Base-by-base conservation (phyloP, 257 asterid genomes). In the Perilla frutescens region DNA sequence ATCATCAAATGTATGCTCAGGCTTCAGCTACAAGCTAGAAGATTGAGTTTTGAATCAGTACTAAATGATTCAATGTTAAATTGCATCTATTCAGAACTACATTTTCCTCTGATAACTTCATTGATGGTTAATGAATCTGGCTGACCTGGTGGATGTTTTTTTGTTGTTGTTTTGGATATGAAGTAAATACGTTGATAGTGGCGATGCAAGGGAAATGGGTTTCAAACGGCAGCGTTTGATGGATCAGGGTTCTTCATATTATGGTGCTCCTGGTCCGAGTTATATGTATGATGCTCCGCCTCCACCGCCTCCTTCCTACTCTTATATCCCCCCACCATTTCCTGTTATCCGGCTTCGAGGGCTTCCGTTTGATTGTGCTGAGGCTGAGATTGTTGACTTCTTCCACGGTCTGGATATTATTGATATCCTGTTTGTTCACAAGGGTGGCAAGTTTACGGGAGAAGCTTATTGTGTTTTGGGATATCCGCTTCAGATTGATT, bases 321-420 rank as follows among this genome's bases (percentile, higher is more conserved):
- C 96, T 56, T 89, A 88, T 68, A 66, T 73, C 4, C 96, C 97
- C 26, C 96, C 96, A 11, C 95, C 91, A 13, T 91, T 93, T 77
- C 98, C 98, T 26, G 96, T 91, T 57, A 97, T 93, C 50, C 88
- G 98, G 13, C 96, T 93, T 68, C 93, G 98, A 36, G 97, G 98
- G 76, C 97, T 93, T n/a, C 98, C 98, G 11, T 91, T 87, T 68
- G 95, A 91, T 70, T 93, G 98, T 71, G 74, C 95, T 6, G 97
- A 91, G 81, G 77, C 84, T 61, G 95, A 93, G 67, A 82, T 93
- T 20, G 85, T 85, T 5, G 98, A 93, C n/a, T 91, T 93, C 87
- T 91, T 94, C 66, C 91, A 76, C 60, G 93, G 90, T 48, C 80
- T 91, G 43, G 98, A 94, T 72, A 91, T 94, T 37, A 75, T 94